Conservation (phyloP, 768 basidiomycete genomes). For the Mycena albidolilacea region DNA sequence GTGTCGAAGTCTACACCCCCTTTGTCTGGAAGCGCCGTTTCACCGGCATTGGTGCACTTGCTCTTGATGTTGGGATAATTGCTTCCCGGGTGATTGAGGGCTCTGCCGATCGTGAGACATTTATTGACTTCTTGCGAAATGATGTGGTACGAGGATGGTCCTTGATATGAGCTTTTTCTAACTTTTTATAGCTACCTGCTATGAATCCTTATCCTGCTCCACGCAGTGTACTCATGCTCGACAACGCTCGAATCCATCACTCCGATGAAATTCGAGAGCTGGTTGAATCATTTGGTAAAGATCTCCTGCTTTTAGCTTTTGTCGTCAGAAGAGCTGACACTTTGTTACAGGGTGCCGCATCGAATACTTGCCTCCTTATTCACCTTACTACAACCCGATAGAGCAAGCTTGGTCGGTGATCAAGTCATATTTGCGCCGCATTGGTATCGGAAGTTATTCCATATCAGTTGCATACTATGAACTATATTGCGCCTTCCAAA, state of each 20-base stretch:
- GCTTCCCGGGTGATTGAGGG: slow-evolving; percentile 43
- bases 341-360: slow-evolving; percentile 40
- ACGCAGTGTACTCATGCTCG: slow-evolving; percentile 33
- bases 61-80: slow-evolving; percentile 45
- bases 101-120: slow-evolving; percentile 36
- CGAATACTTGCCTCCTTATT: slow-evolving; percentile 50
- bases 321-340: not conserved
- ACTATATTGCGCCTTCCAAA: slow-evolving; percentile 14
- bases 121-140: slow-evolving; percentile 38
- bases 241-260: slow-evolving; percentile 48
- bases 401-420: slow-evolving; percentile 47
- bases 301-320: not conserved
- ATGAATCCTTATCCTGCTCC: slow-evolving; percentile 43
- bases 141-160: slow-evolving; percentile 31
- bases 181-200: slow-evolving; percentile 34
- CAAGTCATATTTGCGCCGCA: slow-evolving; percentile 39
- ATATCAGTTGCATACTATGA: slow-evolving; percentile 20
- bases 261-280: slow-evolving; percentile 41
- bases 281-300: slow-evolving; percentile 35
- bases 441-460: not conserved
- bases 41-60: slow-evolving; percentile 41
- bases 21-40: slow-evolving; percentile 41
- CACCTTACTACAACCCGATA: slow-evolving; percentile 50
- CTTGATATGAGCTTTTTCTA: not conserved
- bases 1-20: slow-evolving; percentile 39